A percentile compares a stretch with the other conserved stretches of the same genome.
phyloP scores from a whole-genome alignment of 352 stramenopile genomes.

The Phytophthora foliorum region DNA sequence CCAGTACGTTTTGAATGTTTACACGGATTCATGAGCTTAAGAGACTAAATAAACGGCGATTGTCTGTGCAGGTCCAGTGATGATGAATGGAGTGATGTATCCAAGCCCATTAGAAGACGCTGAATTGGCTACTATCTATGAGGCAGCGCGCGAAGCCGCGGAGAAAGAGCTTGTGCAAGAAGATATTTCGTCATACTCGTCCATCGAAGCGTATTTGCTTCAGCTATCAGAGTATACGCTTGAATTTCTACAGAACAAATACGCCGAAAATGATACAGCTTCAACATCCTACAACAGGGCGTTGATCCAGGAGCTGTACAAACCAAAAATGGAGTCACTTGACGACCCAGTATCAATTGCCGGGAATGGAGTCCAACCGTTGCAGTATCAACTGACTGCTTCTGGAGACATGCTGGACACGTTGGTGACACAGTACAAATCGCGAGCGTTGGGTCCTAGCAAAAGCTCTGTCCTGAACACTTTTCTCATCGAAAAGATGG shows the following conservation, averaged over 20 bases:
- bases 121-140: conserved; percentile 44
- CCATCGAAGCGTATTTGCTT: conserved; percentile 48
- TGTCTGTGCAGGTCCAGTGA: conserved; percentile 32
- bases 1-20: conserved; percentile 39
- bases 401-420: conserved; percentile 49
- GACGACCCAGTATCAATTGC: conserved; percentile 10
- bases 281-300: conserved; percentile 59
- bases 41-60: conserved; percentile 12
- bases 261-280: conserved; percentile 42
- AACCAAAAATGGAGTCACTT: conserved; percentile 18
- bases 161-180: conserved; percentile 50
- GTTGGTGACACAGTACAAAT: conserved; percentile 58
- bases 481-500: conserved; percentile 64
- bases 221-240: conserved; percentile 69
- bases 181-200: conserved; percentile 51
- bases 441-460: conserved; percentile 37
- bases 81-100: conserved; percentile 40
- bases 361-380: conserved; percentile 43
- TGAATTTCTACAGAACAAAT: conserved; percentile 39
- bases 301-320: conserved; percentile 56
- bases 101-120: conserved; percentile 50
- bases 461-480: conserved; percentile 46
- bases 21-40: background rate
- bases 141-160: conserved; percentile 36
- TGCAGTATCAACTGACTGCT: conserved; percentile 50